Evolutionary conservation across 257 asterid species (phyloP), one percentile per base, ranked within the genome.

Genomic region (Jasminum sambac): DNA sequence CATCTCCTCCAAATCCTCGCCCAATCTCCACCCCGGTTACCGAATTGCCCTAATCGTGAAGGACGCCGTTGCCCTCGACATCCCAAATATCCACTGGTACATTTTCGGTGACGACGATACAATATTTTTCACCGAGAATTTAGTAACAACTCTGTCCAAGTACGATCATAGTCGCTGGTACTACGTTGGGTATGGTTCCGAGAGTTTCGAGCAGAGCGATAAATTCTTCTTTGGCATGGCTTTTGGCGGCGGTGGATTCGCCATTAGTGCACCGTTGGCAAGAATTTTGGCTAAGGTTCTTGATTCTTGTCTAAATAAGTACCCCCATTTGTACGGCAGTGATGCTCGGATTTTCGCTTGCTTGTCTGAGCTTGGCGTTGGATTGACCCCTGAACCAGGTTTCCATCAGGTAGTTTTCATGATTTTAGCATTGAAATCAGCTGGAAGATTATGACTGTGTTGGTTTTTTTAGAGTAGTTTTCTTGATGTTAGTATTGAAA

Each of bases 231-330:
- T 91, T 66, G 86, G 70, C 30, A 87, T 91, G 97, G 97, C 96
- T 25, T 91, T 70, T 76, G 96, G 97, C 6, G 96, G 97, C 17
- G 96, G 96, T 9, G 97, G 97, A 12, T 87, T 78, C 73, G 97
- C 84, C 0, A 72, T 91, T 16, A 91, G 97, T 72, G 90, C 92
- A 4, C 87, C 95, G 5, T 72, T 91, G 77, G 95, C 88, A 12
- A 78, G 83, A 82, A 86, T 76, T 78, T 79, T 91, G 76, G 85
- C 89, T 52, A 76, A 83, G 79, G 86, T 87, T 60, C 76, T 91
- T 19, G 93, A 81, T 40, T 81, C 91, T 71, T 91, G 96, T 74
- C 84, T 91, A 69, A 52, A 68, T 21, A 84, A 96, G 89, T 91
- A 89, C 77, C 80, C 76, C 41, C 87, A 83, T 81, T 84, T 87